Evolutionary conservation across 805 yeast genomes (phyloP), one percentile per base, ranked within the genome.

Genomic region (Limtongozyma cylindracea): DNA sequence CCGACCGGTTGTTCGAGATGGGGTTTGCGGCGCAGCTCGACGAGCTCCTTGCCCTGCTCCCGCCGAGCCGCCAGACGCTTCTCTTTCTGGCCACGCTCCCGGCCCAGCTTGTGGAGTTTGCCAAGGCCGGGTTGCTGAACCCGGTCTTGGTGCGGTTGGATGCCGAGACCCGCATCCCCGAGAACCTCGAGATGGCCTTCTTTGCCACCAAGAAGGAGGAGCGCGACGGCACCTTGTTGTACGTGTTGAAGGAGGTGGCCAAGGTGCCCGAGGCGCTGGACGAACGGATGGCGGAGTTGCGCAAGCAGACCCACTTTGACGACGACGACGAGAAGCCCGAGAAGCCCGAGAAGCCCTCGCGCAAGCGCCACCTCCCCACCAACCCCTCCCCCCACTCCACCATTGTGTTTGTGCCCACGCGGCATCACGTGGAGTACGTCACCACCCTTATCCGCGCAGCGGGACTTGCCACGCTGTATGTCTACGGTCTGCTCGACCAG

Each of bases 21-120:
- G 95, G 96, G 26, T 84, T 84, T 41, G 70, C 82, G 14, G 94
- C 78, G 36, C 95, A 84, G 38, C 56, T 84, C 38, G 78, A 74
- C 37, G 96, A 84, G 43, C 57, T 88, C 31, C 47, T 88, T 21
- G 84, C 78, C 2, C 56, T 88, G 1, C 54, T 88, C 27, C 93
- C 96, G 0, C 43, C 76, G 11, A 53, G 55, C 14, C 64, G 96
- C 39, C 98, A 88, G 45, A 72, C 94, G 0, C 51, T 88, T 18
- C 53, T 88, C 32, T 88, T 88, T 33, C 76, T 93, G 18, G 99
- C 99, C 2, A 88, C 99, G 0, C 58, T 88, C 24, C 99, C 99
- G 7, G 64, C 70, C 27, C 64, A 84, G 0, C 58, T 88, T 33
- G 94, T 88, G 13, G 95, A 84, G 35, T 88, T 88, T 49, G 98